Conservation (phyloP, 2,329 filamentous ascomycete genomes). For the Cryoendolithus antarcticus region DNA sequence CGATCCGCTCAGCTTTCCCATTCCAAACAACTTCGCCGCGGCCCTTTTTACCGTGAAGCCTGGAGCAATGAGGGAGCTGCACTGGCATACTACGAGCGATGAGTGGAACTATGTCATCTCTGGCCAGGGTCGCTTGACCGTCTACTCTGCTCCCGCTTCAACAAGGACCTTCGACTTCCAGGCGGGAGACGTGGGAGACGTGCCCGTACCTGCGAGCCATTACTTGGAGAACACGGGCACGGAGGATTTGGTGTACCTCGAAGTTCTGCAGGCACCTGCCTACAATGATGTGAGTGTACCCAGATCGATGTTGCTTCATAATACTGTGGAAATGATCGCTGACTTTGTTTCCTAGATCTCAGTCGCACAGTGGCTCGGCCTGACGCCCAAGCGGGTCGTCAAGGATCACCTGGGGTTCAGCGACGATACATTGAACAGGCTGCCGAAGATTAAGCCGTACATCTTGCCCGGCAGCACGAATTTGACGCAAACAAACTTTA, state of each 20-base stretch:
- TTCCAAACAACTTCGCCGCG: conserved; percentile 42
- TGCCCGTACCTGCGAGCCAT: conserved; percentile 43
- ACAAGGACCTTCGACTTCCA: conserved; percentile 47
- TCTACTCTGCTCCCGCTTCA: conserved; percentile 40
- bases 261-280: conserved; percentile 42
- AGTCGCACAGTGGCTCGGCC: conserved; percentile 46
- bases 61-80: conserved; percentile 52
- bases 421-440: conserved; percentile 18
- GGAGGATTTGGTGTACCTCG: conserved; percentile 46
- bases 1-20: conserved; percentile 45
- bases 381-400: conserved; percentile 32
- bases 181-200: conserved; percentile 48
- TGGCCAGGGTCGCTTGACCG: conserved; percentile 44
- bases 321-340: too few relatives aligned
- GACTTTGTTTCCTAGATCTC: conserved; percentile 25
- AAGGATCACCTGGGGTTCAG: conserved; percentile 21
- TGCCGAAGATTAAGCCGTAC: conserved; percentile 28
- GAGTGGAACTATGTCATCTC: conserved; percentile 51
- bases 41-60: conserved; percentile 47
- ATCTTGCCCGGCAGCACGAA: conserved; percentile 27
- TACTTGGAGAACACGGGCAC: conserved; percentile 51
- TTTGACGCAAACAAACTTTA: conserved; percentile 27
- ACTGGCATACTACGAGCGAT: conserved; percentile 50
- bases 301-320: too few relatives aligned
- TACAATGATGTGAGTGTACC: conserved; percentile 31